These are phyloP conservation scores for Phytomonas serpens DNA, from an alignment of 208 protist genomes.

Conservation along the genomic window DNA sequence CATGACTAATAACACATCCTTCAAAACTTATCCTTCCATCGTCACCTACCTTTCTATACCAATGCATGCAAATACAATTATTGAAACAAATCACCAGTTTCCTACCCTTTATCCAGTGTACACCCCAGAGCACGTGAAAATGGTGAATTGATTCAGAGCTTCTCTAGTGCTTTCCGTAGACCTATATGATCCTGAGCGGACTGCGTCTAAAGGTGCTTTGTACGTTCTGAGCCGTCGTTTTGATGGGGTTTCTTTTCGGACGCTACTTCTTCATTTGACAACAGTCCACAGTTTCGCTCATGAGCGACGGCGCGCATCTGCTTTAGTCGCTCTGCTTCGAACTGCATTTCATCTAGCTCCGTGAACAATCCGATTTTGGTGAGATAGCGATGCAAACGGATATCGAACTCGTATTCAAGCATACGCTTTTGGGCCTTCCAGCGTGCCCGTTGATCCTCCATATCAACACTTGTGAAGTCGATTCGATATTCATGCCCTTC, in stretches of 20 bases:
- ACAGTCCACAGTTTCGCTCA: slow-evolving; percentile 17
- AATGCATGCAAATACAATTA: too few species aligned
- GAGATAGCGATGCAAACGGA: slow-evolving; percentile 61
- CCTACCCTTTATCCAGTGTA: too few species aligned
- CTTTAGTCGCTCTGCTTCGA: slow-evolving; percentile 59
- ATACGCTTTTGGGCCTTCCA: slow-evolving; percentile 73
- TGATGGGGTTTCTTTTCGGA: neutral
- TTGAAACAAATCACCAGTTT: too few species aligned
- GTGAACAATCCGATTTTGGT: slow-evolving; percentile 43
- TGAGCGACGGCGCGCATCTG: slow-evolving; percentile 38
- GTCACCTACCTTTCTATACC: too few species aligned
- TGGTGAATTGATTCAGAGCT: too few species aligned
- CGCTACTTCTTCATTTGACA: neutral
- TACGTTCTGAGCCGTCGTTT: neutral
- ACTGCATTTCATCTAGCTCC: slow-evolving; percentile 63
- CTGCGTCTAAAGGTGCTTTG: neutral
- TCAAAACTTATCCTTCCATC: too few species aligned
- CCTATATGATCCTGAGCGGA: neutral
- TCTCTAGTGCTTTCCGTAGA: too few species aligned
- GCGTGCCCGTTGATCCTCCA: slow-evolving; percentile 53
- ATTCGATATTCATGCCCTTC: slow-evolving; percentile 69
- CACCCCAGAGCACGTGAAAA: too few species aligned
- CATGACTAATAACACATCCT: too few species aligned
- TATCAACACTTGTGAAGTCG: slow-evolving; percentile 57
- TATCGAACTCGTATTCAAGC: slow-evolving; percentile 82